Percentiles rank a stretch among this genome's conserved stretches.
These are phyloP conservation scores for Passiflora organensis DNA, from an alignment of 345 rosid species.

Conservation along the genomic window DNA sequence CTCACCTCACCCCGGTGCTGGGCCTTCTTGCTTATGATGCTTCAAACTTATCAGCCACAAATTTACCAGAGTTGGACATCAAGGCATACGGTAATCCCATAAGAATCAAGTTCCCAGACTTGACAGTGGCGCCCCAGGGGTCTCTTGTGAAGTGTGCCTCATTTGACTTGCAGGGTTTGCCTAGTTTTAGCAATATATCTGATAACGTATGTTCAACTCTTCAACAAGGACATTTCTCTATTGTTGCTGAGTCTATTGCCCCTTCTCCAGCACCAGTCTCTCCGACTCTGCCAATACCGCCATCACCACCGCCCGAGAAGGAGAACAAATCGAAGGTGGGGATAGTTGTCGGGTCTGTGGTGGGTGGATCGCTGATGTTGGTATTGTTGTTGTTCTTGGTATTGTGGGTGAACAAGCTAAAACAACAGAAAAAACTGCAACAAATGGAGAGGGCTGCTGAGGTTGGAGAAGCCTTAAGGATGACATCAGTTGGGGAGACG, in stretches of 20 bases:
- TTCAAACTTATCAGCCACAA: conserved; percentile 50
- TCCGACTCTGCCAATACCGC: conserved; percentile 19
- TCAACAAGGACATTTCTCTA: conserved; percentile 79
- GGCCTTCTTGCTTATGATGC: conserved; percentile 88
- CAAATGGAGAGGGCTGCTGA: conserved; percentile 96
- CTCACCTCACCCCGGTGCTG: conserved; percentile 61
- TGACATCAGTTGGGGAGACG: conserved; percentile 73
- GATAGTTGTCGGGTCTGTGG: conserved; percentile 76
- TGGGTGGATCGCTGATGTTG: conserved; percentile 59
- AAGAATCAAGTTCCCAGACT: conserved; percentile 49
- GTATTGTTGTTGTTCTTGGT: conserved; percentile 43
- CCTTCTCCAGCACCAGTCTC: conserved; percentile 41
- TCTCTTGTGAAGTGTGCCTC: conserved; percentile 59
- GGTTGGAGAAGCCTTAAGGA: conserved; percentile 70
- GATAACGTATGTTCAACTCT: conserved; percentile 50
- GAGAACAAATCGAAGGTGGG: conserved; percentile 36
- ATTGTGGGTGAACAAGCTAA: conserved; percentile 50
- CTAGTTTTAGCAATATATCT: conserved; percentile 51
- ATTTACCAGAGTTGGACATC: conserved; percentile 44
- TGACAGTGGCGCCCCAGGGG: conserved; percentile 46
- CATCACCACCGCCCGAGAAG: conserved; percentile 17
- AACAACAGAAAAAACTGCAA: conserved; percentile 55
- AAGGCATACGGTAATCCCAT: conserved; percentile 48
- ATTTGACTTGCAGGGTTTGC: conserved; percentile 52
- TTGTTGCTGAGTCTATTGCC: conserved; percentile 57